Evolutionary conservation across 371 early-diverging fungal species (phyloP), one percentile per base, ranked within the genome.

Genomic region (Mycotypha africana): DNA sequence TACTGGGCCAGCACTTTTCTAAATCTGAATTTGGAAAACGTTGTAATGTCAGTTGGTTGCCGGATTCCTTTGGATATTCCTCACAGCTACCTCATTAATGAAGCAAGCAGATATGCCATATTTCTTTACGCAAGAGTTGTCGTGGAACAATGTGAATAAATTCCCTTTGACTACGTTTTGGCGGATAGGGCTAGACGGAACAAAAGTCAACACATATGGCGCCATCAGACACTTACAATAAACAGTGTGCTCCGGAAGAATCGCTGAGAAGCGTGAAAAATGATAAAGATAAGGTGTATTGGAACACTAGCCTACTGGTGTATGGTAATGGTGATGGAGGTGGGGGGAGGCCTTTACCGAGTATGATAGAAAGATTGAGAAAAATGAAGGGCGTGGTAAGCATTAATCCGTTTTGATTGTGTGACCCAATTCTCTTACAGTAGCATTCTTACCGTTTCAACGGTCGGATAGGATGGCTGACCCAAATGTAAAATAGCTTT

Each of bases 261-360:
- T 42, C 60, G 0, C 51, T 54, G 9, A 43, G 61, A 35, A 58
- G 51, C 12, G 86, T 89, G 9, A 68, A 56, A 42, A 90, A 91
- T 53, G 87, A 96, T 65, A 78, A 79, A 42, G 95, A 96, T 51
- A 74, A 85, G 31, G 82, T 74, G 5, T 88, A 82, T 67, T 77
- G 80, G n/a, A 92, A 91, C 53, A 73, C 86, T 37, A 88, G 88
- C 50, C 62, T 97, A 17, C 56, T 92, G 37, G 79, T 93, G 2
- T 96, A 85, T 57, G 98, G 98, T 39, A 86, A 92, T 60, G 97
- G 97, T 21, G 97, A 97, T 64, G 98, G 97, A 37, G 98, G 96
- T n/a, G 95, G 93, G 40, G 96, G 93, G 42, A 95, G 96, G 0
- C 95, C 97, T 1, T 62, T 81, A 2, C 64, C 75, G 20, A 76